phyloP scores from a whole-genome alignment of 2,329 filamentous ascomycete genomes.

The Epichloe festucae region DNA sequence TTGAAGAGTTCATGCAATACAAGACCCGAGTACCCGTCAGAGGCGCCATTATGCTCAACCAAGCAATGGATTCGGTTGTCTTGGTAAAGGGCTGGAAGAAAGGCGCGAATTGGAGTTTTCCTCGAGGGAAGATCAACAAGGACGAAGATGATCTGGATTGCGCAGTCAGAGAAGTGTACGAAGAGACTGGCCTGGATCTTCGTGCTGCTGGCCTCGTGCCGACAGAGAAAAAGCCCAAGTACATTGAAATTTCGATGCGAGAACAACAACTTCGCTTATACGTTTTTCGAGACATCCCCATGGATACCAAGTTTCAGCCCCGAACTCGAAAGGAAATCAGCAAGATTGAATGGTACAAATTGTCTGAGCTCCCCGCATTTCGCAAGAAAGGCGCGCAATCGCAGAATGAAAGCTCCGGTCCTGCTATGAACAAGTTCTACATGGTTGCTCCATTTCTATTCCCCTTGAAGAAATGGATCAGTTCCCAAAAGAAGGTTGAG shows the following conservation, averaged over 20 bases:
- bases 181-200: slow-evolving; percentile 88
- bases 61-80: slow-evolving; percentile 86
- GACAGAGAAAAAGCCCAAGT: slow-evolving; percentile 59
- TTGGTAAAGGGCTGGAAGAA: slow-evolving; percentile 98
- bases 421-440: slow-evolving; percentile 80
- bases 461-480: slow-evolving; percentile 79
- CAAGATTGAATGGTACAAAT: slow-evolving; percentile 87
- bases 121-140: slow-evolving; percentile 94
- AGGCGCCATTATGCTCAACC: slow-evolving; percentile 84
- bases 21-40: slow-evolving; percentile 90
- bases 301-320: slow-evolving; percentile 78
- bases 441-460: slow-evolving; percentile 93
- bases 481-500: slow-evolving; percentile 68
- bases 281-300: slow-evolving; percentile 78
- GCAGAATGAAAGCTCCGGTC: slow-evolving; percentile 42
- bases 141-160: slow-evolving; percentile 90
- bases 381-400: slow-evolving; percentile 51
- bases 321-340: slow-evolving; percentile 94
- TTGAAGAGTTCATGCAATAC: slow-evolving; percentile 85
- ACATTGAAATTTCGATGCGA: slow-evolving; percentile 77
- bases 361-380: slow-evolving; percentile 76
- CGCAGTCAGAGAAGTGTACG: slow-evolving; percentile 85
- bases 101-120: slow-evolving; percentile 90
- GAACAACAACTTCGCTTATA: slow-evolving; percentile 90
- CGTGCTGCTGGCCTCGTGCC: slow-evolving; percentile 62